These are phyloP conservation scores for Corymbia maculata DNA, from an alignment of 345 rosid species.

Conservation along the genomic window DNA sequence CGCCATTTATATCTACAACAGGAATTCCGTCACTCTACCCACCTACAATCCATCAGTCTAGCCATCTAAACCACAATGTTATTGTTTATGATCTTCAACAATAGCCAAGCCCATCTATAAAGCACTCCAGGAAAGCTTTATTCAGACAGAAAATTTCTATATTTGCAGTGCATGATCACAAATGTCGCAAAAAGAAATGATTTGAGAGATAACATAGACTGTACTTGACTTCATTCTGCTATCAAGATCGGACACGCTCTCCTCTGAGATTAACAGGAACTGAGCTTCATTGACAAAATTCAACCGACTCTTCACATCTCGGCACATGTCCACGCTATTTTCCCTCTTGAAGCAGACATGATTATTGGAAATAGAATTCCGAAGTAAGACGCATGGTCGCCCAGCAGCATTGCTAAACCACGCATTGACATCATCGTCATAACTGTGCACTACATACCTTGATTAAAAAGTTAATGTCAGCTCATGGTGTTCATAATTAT, in stretches of 20 bases:
- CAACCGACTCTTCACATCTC: slow-evolving; percentile 47
- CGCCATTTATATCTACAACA: background rate
- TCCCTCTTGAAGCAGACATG: slow-evolving; percentile 21
- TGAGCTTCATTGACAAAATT: slow-evolving; percentile 93
- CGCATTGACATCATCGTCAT: slow-evolving; percentile 38
- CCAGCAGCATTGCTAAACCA: slow-evolving; percentile 84
- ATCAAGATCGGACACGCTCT: slow-evolving; percentile 72
- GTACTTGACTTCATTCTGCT: slow-evolving; percentile 49
- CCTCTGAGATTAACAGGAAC: slow-evolving; percentile 73
- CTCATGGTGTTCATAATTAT: background rate
- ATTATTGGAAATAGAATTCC: slow-evolving; percentile 24
- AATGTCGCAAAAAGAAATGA: background rate
- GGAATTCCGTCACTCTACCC: background rate
- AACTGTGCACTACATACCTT: slow-evolving; percentile 47
- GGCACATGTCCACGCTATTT: slow-evolving; percentile 35
- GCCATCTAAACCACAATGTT: background rate
- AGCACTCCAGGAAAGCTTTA: background rate
- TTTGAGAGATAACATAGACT: background rate
- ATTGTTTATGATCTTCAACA: background rate
- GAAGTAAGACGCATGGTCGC: slow-evolving; percentile 63
- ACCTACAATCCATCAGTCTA: background rate
- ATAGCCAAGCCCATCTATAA: background rate
- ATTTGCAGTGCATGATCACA: background rate
- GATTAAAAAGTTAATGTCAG: slow-evolving; percentile 1
- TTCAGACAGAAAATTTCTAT: background rate